These are phyloP conservation scores for Termitomyces sp. DNA, from an alignment of 768 basidiomycete species.

Conservation along the genomic window DNA sequence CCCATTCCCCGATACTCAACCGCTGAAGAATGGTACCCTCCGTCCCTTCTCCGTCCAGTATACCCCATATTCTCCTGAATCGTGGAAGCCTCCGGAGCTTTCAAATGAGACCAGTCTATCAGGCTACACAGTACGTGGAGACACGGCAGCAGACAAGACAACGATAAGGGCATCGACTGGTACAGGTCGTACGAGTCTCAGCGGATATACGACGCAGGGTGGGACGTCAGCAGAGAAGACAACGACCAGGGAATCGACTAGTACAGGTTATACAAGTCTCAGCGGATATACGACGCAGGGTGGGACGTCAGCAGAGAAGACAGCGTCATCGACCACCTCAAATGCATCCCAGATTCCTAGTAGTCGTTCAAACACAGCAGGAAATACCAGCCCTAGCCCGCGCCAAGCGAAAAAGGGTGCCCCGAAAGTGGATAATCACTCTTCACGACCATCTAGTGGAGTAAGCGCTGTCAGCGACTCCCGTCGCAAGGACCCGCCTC, in stretches of 20 bases:
- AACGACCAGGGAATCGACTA: background rate
- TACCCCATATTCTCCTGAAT: background rate
- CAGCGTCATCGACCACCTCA: background rate
- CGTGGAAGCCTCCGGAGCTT: background rate
- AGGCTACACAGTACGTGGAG: constrained; percentile 1
- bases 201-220: constrained; percentile 2
- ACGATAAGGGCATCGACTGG: background rate
- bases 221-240: constrained; percentile 5
- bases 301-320: constrained; percentile 5
- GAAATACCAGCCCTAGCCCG: background rate
- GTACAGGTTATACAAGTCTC: background rate
- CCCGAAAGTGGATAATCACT: background rate
- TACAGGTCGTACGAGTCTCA: background rate
- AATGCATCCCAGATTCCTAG: background rate
- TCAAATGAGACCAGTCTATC: background rate
- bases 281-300: constrained; percentile 3
- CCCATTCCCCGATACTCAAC: background rate
- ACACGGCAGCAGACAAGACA: background rate
- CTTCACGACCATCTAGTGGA: background rate
- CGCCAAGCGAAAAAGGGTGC: background rate
- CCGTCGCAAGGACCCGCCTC: background rate
- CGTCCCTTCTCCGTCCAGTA: constrained; percentile 1
- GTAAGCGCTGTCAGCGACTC: background rate
- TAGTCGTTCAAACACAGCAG: background rate
- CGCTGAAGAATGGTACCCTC: background rate